Percentiles rank a stretch among this genome's conserved stretches.
phyloP scores from a whole-genome alignment of 1,284 basidiomycete species.

The Pseudozyma sp. region DNA sequence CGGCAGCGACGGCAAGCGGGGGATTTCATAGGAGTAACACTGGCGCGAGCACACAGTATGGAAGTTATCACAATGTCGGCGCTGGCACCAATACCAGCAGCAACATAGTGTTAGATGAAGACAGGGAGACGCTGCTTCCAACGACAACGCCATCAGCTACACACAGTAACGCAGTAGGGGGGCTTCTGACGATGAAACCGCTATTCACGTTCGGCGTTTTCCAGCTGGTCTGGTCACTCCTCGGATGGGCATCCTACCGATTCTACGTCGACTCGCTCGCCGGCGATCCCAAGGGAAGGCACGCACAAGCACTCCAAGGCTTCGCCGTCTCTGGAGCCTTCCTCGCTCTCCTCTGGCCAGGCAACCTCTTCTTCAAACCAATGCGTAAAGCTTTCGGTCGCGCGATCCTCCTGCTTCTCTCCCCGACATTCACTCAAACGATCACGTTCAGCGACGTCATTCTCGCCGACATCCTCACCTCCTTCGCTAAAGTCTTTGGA shows the following conservation, averaged over 20 bases:
- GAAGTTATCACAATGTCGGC: conserved; percentile 26
- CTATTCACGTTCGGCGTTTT: conserved; percentile 40
- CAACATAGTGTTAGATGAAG: background rate
- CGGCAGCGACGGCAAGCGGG: background rate
- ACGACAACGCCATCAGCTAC: conserved; percentile 6
- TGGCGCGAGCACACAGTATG: conserved; percentile 28
- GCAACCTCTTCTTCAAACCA: conserved; percentile 50
- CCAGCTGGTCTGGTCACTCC: conserved; percentile 48
- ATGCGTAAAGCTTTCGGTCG: conserved; percentile 48
- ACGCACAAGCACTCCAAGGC: conserved; percentile 63
- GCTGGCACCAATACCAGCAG: background rate
- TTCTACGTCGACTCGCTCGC: conserved; percentile 48
- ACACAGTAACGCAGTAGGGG: background rate
- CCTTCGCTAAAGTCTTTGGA: conserved; percentile 94
- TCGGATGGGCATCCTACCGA: conserved; percentile 62
- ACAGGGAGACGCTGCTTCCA: conserved; percentile 4
- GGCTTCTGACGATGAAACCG: conserved; percentile 9
- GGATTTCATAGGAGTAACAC: conserved; percentile 16
- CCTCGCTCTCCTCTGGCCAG: conserved; percentile 52
- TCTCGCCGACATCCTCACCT: conserved; percentile 94
- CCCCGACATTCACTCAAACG: conserved; percentile 75
- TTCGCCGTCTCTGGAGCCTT: conserved; percentile 50
- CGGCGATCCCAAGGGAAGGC: conserved; percentile 54
- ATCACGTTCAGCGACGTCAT: conserved; percentile 92
- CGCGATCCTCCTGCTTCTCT: conserved; percentile 77